Evolutionary conservation across 1,284 basidiomycete genomes (phyloP).

Genomic region (Athelia psychrophila): DNA sequence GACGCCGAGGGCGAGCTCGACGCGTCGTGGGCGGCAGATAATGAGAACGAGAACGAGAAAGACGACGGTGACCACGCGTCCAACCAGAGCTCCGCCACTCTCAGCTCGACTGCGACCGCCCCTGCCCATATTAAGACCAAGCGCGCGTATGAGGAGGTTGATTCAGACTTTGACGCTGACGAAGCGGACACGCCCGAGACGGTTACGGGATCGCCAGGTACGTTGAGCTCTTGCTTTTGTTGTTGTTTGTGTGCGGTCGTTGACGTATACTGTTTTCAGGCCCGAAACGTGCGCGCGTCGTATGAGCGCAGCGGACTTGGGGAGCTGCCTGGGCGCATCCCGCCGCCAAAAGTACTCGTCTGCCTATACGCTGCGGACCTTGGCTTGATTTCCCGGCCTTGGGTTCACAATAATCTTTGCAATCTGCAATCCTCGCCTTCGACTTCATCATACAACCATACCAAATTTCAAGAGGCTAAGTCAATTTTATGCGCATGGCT

Average conservation of each 20-base stretch:
- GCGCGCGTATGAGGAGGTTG: slow-evolving; percentile 46
- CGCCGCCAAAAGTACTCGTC: background rate
- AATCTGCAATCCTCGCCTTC: background rate
- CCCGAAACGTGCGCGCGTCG: slow-evolving; percentile 32
- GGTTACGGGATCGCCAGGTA: slow-evolving; percentile 57
- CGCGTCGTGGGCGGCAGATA: slow-evolving; percentile 19
- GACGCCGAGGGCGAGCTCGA: slow-evolving; percentile 41
- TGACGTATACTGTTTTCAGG: too few species aligned
- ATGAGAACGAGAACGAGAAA: too few species aligned
- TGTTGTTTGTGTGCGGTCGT: too few species aligned
- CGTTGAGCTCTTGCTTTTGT: slow-evolving; percentile 9
- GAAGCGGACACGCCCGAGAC: slow-evolving; percentile 22
- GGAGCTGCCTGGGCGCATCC: too few species aligned
- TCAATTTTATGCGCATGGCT: too few species aligned
- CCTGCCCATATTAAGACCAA: too few species aligned
- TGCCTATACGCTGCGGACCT: background rate
- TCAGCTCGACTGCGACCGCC: slow-evolving; percentile 31
- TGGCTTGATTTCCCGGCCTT: background rate
- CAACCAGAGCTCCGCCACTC: slow-evolving; percentile 38
- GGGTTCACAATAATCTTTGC: background rate
- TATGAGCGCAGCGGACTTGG: slow-evolving; percentile 20
- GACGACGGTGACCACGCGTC: slow-evolving; percentile 29
- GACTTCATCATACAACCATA: background rate
- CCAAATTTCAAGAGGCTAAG: background rate
- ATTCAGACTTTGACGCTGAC: slow-evolving; percentile 32